phyloP scores from a whole-genome alignment of 139 green algal genomes.

The Chlamydomonas incerta region DNA sequence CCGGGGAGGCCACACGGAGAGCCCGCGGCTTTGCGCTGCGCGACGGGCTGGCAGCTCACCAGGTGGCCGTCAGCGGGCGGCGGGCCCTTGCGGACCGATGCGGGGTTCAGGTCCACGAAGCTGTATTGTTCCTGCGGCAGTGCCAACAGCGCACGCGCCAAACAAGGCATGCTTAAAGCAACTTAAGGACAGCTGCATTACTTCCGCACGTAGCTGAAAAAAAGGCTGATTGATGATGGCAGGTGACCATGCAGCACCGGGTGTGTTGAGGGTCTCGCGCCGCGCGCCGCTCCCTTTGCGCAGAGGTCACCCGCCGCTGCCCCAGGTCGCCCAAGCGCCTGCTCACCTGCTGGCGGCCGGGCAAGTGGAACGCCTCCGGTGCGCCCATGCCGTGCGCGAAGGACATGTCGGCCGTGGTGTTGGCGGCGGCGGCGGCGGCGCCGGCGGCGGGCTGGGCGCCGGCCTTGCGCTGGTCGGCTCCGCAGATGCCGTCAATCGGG shows the following conservation, averaged over 20 bases:
- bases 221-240: background rate
- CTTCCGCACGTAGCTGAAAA: background rate
- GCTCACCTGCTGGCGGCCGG: background rate
- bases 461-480: background rate
- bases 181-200: background rate
- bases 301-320: too few relatives aligned
- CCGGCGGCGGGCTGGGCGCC: background rate
- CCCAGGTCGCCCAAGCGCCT: too few relatives aligned
- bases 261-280: too few relatives aligned
- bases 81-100: background rate
- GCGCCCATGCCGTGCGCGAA: conserved; percentile 30
- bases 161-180: background rate
- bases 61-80: background rate
- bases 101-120: conserved; percentile 31
- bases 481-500: conserved; percentile 36
- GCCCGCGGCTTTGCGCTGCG: background rate
- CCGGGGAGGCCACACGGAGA: too few relatives aligned
- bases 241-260: too few relatives aligned
- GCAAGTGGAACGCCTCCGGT: conserved; percentile 3
- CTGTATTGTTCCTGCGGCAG: background rate
- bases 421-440: background rate
- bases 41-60: background rate
- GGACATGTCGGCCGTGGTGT: conserved; percentile 19
- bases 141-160: background rate
- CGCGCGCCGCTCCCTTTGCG: too few relatives aligned